A percentile compares a stretch with the other conserved stretches of the same genome.
Evolutionary conservation across 805 yeast genomes (phyloP).

Genomic region (Candida yuanshanica): DNA sequence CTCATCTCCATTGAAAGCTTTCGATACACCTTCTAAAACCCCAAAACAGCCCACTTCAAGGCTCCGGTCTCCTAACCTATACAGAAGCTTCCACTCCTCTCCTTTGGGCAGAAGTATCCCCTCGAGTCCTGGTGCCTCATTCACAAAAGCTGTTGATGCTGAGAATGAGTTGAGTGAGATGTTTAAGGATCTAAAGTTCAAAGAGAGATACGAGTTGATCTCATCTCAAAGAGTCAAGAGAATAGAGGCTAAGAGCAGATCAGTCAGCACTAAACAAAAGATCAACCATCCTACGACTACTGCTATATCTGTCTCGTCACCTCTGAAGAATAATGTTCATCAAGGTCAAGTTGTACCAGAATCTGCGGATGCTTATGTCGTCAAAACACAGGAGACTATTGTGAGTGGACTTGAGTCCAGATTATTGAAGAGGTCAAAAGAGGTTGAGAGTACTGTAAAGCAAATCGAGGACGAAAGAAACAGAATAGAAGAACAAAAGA

Average conservation of each 20-base stretch:
- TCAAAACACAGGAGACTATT: neutral
- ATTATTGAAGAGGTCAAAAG: neutral
- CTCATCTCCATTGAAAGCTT: neutral
- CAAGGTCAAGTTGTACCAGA: neutral
- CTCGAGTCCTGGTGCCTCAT: neutral
- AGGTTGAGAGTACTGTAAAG: neutral
- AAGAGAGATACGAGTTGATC: neutral
- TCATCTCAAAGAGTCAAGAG: neutral
- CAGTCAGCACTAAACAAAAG: neutral
- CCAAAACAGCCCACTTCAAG: neutral
- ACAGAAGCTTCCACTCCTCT: neutral
- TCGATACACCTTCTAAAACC: neutral
- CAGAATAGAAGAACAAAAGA: neutral
- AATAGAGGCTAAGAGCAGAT: neutral
- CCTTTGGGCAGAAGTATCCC: neutral
- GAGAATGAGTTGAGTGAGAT: constrained; percentile 2
- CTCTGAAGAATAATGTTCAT: neutral
- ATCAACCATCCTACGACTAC: neutral
- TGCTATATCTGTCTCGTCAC: neutral
- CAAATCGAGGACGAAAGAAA: neutral
- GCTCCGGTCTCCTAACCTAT: neutral
- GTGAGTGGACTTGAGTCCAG: neutral
- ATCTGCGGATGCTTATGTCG: neutral
- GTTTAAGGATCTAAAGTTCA: neutral
- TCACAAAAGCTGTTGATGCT: neutral